These are phyloP conservation scores for Geum urbanum DNA, from an alignment of 306 rosid genomes.

Conservation along the genomic window DNA sequence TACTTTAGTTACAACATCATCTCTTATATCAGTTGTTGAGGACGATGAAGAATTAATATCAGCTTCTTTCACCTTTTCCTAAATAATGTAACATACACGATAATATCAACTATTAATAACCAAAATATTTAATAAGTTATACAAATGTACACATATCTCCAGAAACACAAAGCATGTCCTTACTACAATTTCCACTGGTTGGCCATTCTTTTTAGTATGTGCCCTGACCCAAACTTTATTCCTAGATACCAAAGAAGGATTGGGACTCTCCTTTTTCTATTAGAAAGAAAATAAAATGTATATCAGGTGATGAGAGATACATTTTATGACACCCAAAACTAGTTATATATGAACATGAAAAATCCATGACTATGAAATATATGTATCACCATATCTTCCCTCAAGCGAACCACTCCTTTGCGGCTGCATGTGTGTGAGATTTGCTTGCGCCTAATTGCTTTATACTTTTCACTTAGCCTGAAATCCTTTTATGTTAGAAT, in stretches of 20 bases:
- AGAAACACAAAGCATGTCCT: not conserved
- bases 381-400: slow-evolving; percentile 6
- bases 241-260: not conserved
- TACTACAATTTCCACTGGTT: slow-evolving; percentile 8
- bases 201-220: not conserved
- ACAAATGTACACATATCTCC: not conserved
- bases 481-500: not conserved
- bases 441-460: not conserved
- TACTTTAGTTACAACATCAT: not conserved
- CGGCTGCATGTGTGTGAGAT: slow-evolving; percentile 16
- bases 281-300: too few relatives aligned
- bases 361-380: too few relatives aligned
- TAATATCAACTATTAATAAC: too few relatives aligned
- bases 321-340: too few relatives aligned
- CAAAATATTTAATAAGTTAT: too few relatives aligned
- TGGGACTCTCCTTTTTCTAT: not conserved
- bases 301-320: too few relatives aligned
- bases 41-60: not conserved
- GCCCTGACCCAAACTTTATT: slow-evolving; percentile 6
- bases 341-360: too few relatives aligned
- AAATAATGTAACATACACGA: not conserved
- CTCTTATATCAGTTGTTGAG: not conserved
- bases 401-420: slow-evolving; percentile 7
- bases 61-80: not conserved
- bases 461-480: slow-evolving; percentile 14